Percentiles rank a stretch among this genome's conserved stretches.
Conservation (phyloP, 2,329 filamentous ascomycete species). For the Amauroascus niger region DNA sequence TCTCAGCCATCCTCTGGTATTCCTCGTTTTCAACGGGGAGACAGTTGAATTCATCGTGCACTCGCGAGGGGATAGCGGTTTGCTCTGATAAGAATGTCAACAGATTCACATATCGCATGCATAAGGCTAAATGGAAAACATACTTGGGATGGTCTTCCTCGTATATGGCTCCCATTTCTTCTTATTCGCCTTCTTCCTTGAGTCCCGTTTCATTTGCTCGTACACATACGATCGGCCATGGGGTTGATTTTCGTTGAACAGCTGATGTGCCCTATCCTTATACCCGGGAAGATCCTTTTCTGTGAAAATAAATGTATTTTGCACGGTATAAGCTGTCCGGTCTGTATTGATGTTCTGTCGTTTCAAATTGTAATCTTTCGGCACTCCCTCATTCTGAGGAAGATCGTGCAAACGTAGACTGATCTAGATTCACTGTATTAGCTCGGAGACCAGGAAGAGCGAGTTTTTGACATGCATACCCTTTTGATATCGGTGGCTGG, state of each 20-base stretch:
- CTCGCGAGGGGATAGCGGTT: slow-evolving; percentile 62
- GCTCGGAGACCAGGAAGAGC: not conserved
- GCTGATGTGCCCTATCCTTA: slow-evolving; percentile 38
- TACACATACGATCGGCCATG: slow-evolving; percentile 37
- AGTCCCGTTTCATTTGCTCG: slow-evolving; percentile 38
- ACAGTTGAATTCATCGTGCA: slow-evolving; percentile 67
- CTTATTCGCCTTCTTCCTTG: slow-evolving; percentile 39
- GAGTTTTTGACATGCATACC: slow-evolving; percentile 23
- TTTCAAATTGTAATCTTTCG: slow-evolving; percentile 78
- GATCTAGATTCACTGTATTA: slow-evolving; percentile 47
- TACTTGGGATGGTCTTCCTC: slow-evolving; percentile 59
- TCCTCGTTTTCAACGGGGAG: slow-evolving; percentile 63
- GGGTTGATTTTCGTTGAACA: slow-evolving; percentile 33
- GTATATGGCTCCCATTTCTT: slow-evolving; percentile 51
- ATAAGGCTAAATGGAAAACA: slow-evolving; percentile 26
- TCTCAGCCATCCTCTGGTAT: slow-evolving; percentile 52
- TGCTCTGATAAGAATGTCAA: slow-evolving; percentile 49
- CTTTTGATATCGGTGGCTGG: slow-evolving; percentile 45
- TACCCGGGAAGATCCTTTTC: slow-evolving; percentile 85
- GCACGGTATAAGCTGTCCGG: slow-evolving; percentile 42
- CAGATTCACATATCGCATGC: not conserved
- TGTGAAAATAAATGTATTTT: slow-evolving; percentile 84
- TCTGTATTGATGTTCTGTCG: slow-evolving; percentile 49
- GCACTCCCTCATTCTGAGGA: slow-evolving; percentile 61
- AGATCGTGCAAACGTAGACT: slow-evolving; percentile 58